Evolutionary conservation across 495 filamentous ascomycete genomes (phyloP), one percentile per base, ranked within the genome.

Genomic region (Saxispiralis lemnorum): DNA sequence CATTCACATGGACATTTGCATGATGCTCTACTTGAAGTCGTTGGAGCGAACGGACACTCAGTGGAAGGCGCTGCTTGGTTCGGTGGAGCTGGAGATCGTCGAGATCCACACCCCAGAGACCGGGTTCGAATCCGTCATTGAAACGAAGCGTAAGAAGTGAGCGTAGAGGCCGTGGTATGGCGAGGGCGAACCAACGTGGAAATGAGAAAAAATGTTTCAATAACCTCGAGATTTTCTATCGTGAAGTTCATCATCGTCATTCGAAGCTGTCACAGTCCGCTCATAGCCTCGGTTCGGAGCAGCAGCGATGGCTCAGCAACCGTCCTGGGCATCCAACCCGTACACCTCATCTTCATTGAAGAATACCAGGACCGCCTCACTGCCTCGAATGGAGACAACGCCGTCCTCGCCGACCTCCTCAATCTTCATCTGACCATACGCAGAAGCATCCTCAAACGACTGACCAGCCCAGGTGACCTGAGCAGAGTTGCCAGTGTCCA

Each of bases 1-100:
- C 14, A 28, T 33, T 17, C 30, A 15, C 13, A 20, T 38, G 12
- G 43, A 41, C 38, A n/a, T 47, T 5, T 21, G 9, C 17, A 43
- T 51, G 43, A 46, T 44, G 48, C 14, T 43, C 15, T 31, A 15
- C 17, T 18, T 43, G 7, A 14, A 13, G 12, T 44, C 34, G 10
- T 43, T 43, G n/a, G 45, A 52, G 45, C 39, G 49, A 14, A 52
- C 49, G 4, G 17, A 28, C 12, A 18, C 17, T 18, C 38, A 52
- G 19, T 52, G 49, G 49, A 12, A 35, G 19, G 28, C 6, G 30
- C 24, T 52, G 45, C 19, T 52, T 12, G 35, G 30, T 3, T 7
- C 18, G 7, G 39, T 41, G 16, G 36, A 40, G 6, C 16, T 48
- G 6, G 31, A 44, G 35, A 40, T 48, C 24, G 40, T 52, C 15